Evolutionary conservation across 352 stramenopile genomes (phyloP).

Genomic region (Pythium rhizo-oryzae): DNA sequence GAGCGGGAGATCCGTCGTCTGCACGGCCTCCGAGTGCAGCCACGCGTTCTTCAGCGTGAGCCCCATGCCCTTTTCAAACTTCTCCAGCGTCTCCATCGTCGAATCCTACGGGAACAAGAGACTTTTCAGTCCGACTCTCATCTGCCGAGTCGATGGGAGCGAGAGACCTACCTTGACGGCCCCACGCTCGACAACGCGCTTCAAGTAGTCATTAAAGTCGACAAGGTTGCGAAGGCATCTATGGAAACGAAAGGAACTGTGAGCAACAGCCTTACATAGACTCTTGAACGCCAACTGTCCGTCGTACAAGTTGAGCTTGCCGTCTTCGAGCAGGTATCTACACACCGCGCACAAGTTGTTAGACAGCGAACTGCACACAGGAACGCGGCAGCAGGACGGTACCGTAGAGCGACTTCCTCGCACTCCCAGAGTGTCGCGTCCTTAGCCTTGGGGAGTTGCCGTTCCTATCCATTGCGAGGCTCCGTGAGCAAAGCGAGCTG

Average conservation of each 20-base stretch:
- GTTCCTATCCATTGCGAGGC: conserved; percentile 42
- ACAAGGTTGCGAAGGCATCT: conserved; percentile 83
- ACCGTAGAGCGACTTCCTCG: conserved; percentile 85
- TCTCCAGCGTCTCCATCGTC: conserved; percentile 71
- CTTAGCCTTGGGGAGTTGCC: conserved; percentile 77
- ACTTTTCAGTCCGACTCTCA: too few relatives aligned
- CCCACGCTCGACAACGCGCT: conserved; percentile 62
- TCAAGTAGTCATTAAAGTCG: conserved; percentile 82
- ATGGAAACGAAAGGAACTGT: not conserved
- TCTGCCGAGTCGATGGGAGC: too few relatives aligned
- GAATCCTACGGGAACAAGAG: conserved; percentile 38
- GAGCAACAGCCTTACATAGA: not conserved
- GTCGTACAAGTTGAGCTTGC: conserved; percentile 88
- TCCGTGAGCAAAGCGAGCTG: not conserved
- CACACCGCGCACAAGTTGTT: not conserved
- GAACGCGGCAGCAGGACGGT: not conserved
- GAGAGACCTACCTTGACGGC: conserved; percentile 52
- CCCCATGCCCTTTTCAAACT: conserved; percentile 90
- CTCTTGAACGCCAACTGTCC: not conserved
- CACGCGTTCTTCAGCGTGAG: conserved; percentile 90
- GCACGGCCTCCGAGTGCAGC: conserved; percentile 88
- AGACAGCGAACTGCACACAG: not conserved
- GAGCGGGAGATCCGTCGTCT: conserved; percentile 91
- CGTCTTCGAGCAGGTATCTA: conserved; percentile 90
- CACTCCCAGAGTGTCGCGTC: conserved; percentile 91